Evolutionary conservation across 106 monocot species (phyloP).

Genomic region (Dactylorhiza incarnata): DNA sequence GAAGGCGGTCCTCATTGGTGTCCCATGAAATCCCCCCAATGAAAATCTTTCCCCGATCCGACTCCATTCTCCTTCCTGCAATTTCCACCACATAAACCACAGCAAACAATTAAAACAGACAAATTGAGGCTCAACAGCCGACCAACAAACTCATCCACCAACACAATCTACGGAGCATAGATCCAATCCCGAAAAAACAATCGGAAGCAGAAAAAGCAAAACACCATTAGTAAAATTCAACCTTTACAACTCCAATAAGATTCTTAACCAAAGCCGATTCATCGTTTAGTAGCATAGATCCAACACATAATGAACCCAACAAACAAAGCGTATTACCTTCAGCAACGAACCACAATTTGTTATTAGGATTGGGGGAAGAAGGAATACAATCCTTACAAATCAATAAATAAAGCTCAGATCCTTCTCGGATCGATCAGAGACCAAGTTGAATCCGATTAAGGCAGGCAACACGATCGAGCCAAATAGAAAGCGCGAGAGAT

Average conservation of each 20-base stretch:
- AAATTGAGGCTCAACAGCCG: background rate
- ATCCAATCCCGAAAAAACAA: no score
- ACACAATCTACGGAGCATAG: background rate
- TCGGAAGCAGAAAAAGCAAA: no score
- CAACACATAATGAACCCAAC: background rate
- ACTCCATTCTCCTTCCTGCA: slow-evolving; percentile 22
- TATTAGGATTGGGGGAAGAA: background rate
- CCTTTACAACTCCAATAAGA: background rate
- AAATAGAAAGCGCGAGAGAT: background rate
- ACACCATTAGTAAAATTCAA: background rate
- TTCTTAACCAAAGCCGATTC: background rate
- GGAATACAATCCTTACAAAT: background rate
- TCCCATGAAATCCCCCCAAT: slow-evolving; percentile 30
- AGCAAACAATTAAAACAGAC: background rate
- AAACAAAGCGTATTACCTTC: background rate
- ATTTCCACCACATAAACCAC: background rate
- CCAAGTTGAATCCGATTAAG: no score
- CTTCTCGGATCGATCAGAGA: background rate
- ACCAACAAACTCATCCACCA: background rate
- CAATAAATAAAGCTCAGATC: background rate
- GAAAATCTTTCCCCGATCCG: slow-evolving; percentile 26
- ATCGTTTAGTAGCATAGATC: background rate
- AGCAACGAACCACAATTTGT: no score
- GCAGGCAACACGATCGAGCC: background rate
- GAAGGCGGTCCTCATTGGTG: slow-evolving; percentile 20